Evolutionary conservation across 192 early-diverging fungal species (phyloP), one percentile per base, ranked within the genome.

Genomic region (Gonapodya sp.): DNA sequence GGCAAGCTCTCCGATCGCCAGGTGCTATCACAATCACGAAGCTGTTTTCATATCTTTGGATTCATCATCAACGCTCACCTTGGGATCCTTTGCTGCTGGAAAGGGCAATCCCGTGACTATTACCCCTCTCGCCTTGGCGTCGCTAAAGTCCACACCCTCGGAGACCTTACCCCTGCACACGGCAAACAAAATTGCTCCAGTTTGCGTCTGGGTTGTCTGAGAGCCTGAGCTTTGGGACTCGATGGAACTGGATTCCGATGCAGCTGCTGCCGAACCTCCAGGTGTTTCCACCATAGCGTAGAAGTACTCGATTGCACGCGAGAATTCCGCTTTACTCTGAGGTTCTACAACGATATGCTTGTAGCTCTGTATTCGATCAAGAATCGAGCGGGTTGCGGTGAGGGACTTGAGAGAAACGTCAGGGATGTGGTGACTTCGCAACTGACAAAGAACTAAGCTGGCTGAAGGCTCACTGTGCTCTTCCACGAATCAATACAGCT

Each of bases 131-230:
- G 89, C 89, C 46, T 90, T 85, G 46, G 85, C 81, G 82, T 94
- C 91, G 18, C 86, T 89, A 83, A 94, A 94, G 80, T 94, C 93
- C 77, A 94, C 88, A 0, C 93, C 93, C 84, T 94, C 93, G 35
- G 86, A 87, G 2, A 91, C 89, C 81, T 94, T 94, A 0, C 93
- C 93, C 24, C 92, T 86, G 79, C 89, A 94, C 0, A 94, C 93
- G 18, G 92, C 93, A 85, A 94, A 91, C 14, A 93, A 83, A 0
- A 91, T 75, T 0, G 88, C 92, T 0, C 93, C 93, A 88, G 82
- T n/a, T 87, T 83, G 31, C 36, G 34, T 64, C 81, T 81, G 2
- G 33, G 79, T 2, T 79, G 78, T 8, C 64, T 34, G 31, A 34
- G 35, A 2, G 80, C 35, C 74, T 36, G 36, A 31, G 80, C 79